Evolutionary conservation across 1,284 basidiomycete species (phyloP).

Genomic region (Schizophyllum amplum): DNA sequence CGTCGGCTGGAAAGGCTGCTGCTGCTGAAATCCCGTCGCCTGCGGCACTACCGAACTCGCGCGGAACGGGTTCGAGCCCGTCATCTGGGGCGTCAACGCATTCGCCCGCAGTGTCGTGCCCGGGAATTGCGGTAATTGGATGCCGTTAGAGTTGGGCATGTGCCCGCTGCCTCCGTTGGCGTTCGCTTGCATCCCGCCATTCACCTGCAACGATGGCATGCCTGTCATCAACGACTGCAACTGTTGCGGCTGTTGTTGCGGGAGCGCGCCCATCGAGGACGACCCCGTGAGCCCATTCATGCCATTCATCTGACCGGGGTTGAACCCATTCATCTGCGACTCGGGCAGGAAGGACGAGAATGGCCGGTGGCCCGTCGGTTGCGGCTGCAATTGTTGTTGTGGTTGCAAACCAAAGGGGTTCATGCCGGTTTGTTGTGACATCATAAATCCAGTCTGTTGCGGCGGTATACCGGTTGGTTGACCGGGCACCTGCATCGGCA

Average conservation of each 20-base stretch:
- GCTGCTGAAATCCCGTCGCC: conserved; percentile 43
- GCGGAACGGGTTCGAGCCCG: conserved; percentile 68
- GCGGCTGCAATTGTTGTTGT: conserved; percentile 36
- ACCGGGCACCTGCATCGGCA: conserved; percentile 18
- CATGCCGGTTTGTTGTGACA: conserved; percentile 28
- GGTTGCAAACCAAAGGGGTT: conserved; percentile 24
- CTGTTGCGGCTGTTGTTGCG: conserved; percentile 1
- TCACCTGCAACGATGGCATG: not conserved
- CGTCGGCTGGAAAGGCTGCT: not conserved
- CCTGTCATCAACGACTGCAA: too few species aligned
- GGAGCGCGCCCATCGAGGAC: conserved; percentile 3
- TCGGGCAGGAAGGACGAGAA: conserved; percentile 22
- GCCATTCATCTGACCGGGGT: too few species aligned
- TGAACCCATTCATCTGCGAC: not conserved
- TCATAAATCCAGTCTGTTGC: conserved; percentile 56
- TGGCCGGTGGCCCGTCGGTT: conserved; percentile 60
- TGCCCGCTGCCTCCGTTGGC: not conserved
- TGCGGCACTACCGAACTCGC: conserved; percentile 63
- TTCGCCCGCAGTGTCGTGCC: not conserved
- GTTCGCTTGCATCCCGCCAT: not conserved
- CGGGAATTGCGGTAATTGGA: not conserved
- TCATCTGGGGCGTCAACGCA: conserved; percentile 21
- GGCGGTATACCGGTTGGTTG: conserved; percentile 23
- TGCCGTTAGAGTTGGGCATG: not conserved
- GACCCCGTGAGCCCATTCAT: not conserved